phyloP scores from a whole-genome alignment of 1,284 basidiomycete species.

The Leccinum ponderosum region DNA sequence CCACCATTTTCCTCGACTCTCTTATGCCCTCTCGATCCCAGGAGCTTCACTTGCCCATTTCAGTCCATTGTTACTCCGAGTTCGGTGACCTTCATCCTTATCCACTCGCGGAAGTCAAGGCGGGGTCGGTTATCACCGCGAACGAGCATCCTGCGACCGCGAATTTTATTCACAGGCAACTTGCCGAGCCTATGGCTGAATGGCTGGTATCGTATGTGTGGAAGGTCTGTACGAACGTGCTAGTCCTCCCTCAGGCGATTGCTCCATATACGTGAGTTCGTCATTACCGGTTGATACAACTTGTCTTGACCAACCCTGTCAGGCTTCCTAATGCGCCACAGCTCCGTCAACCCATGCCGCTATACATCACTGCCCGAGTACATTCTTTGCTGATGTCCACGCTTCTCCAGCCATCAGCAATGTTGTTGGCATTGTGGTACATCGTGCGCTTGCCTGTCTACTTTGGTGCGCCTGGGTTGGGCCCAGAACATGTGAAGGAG shows the following conservation, averaged over 20 bases:
- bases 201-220: constrained; percentile 78
- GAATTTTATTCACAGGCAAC: constrained; percentile 62
- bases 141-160: constrained; percentile 45
- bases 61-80: constrained; percentile 21
- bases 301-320: constrained; percentile 17
- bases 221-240: constrained; percentile 72
- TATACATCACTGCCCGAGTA: constrained; percentile 56
- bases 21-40: constrained; percentile 19
- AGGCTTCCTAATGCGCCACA: constrained; percentile 37
- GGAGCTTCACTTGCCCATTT: constrained; percentile 22
- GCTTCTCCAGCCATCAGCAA: constrained; percentile 76
- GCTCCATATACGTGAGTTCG: constrained; percentile 46
- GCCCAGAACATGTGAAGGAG: constrained; percentile 55
- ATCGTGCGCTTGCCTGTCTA: constrained; percentile 78
- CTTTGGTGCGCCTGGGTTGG: constrained; percentile 46
- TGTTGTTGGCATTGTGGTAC: constrained; percentile 82
- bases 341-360: constrained; percentile 42
- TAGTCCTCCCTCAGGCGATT: constrained; percentile 53
- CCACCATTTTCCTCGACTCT: constrained; percentile 20
- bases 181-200: constrained; percentile 72
- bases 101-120: constrained; percentile 14
- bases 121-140: constrained; percentile 7
- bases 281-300: constrained; percentile 1
- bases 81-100: constrained; percentile 18
- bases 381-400: constrained; percentile 78